These are phyloP conservation scores for Trichophyton simii DNA, from an alignment of 2,329 filamentous ascomycete species.

Conservation along the genomic window DNA sequence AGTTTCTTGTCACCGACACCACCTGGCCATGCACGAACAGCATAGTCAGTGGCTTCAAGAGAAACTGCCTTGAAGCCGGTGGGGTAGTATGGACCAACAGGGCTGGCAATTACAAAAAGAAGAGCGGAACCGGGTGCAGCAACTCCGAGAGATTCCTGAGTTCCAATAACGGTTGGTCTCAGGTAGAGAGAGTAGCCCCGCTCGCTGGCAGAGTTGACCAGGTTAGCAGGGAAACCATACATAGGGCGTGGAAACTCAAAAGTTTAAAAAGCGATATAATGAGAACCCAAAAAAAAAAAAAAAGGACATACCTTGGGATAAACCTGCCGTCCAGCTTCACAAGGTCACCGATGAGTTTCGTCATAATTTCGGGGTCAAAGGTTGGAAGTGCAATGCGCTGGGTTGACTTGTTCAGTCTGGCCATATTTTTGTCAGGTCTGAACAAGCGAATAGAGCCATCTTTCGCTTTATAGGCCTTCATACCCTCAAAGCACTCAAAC, in stretches of 20 bases:
- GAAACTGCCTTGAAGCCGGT: constrained; percentile 97
- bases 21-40: constrained; percentile 92
- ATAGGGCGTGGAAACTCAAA: not conserved
- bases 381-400: constrained; percentile 86
- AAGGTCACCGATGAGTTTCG: constrained; percentile 68
- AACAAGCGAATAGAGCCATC: constrained; percentile 71
- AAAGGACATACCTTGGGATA: constrained; percentile 56
- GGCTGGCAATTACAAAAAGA: constrained; percentile 88
- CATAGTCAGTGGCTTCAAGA: constrained; percentile 91
- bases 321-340: constrained; percentile 74
- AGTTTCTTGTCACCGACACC: constrained; percentile 98
- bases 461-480: constrained; percentile 96
- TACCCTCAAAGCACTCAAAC: constrained; percentile 95
- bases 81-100: constrained; percentile 94
- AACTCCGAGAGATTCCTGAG: constrained; percentile 85
- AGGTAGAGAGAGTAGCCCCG: constrained; percentile 92
- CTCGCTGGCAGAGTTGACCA: constrained; percentile 23
- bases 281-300: not conserved
- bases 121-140: constrained; percentile 83
- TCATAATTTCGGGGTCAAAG: constrained; percentile 61
- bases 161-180: constrained; percentile 93
- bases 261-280: not conserved
- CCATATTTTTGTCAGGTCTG: constrained; percentile 94
- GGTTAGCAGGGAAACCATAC: not conserved
- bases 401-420: constrained; percentile 78